Conservation (phyloP, 768 basidiomycete genomes). For the Boletus edulis region DNA sequence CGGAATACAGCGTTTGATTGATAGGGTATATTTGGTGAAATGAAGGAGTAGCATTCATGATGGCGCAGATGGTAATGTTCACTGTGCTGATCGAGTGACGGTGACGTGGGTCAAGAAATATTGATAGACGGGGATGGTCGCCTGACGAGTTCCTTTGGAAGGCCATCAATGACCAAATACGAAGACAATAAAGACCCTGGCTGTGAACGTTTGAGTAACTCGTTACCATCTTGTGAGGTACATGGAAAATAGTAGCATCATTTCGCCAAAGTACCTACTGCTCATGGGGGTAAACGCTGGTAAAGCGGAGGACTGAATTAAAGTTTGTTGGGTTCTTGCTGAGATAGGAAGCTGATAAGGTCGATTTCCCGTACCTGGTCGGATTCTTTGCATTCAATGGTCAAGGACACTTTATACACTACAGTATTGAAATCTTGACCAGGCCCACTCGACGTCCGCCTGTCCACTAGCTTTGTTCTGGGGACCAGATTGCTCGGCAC, state of each 20-base stretch:
- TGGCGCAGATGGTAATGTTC: background rate
- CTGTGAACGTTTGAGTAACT: slow-evolving; percentile 23
- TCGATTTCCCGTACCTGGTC: too few relatives aligned
- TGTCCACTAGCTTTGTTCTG: too few relatives aligned
- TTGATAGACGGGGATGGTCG: background rate
- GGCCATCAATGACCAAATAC: background rate
- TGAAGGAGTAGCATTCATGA: slow-evolving; percentile 9
- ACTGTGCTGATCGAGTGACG: background rate
- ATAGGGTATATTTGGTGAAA: slow-evolving; percentile 4
- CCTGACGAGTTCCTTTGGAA: background rate
- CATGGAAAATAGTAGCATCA: slow-evolving; percentile 18
- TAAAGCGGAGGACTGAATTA: slow-evolving; percentile 26
- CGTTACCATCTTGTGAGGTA: slow-evolving; percentile 22
- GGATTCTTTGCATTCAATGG: too few relatives aligned
- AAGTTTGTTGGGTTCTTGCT: slow-evolving; percentile 17
- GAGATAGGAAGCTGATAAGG: slow-evolving; percentile 26
- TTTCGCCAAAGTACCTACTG: slow-evolving; percentile 23
- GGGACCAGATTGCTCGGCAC: slow-evolving; percentile 3
- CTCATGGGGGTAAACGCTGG: slow-evolving; percentile 7
- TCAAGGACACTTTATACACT: too few relatives aligned
- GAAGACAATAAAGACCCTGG: slow-evolving; percentile 8
- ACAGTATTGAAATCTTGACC: too few relatives aligned
- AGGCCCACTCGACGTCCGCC: too few relatives aligned
- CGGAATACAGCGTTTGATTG: background rate
- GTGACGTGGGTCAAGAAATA: background rate